A percentile compares a stretch with the other conserved stretches of the same genome.
Conservation (phyloP, 352 stramenopile species). For the Phytophthora kernoviae region DNA sequence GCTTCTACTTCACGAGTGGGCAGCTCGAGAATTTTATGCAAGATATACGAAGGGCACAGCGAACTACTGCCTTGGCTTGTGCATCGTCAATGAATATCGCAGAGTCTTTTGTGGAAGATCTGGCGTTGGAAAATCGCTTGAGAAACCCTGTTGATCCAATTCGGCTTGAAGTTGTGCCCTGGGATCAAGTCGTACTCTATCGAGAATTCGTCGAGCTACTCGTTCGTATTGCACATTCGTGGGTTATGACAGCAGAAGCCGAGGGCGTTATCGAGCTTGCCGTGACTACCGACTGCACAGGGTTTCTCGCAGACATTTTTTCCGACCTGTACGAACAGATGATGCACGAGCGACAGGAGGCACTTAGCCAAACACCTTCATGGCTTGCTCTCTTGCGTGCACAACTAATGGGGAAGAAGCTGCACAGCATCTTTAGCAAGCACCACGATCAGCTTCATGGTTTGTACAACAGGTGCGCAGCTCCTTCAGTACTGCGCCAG, state of each 20-base stretch:
- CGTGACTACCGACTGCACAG: conserved; percentile 7
- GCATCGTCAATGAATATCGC: conserved; percentile 18
- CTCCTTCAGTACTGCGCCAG: conserved; percentile 14
- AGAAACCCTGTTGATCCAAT: conserved; percentile 23
- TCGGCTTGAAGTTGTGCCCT: conserved; percentile 37
- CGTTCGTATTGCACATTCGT: conserved; percentile 51
- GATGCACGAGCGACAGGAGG: conserved; percentile 32
- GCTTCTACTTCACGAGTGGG: conserved; percentile 42
- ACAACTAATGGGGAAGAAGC: conserved; percentile 46
- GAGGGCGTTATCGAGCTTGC: conserved; percentile 16
- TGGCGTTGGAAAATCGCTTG: conserved; percentile 26
- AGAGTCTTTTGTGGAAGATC: conserved; percentile 14
- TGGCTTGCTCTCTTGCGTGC: conserved; percentile 30
- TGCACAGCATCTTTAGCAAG: conserved; percentile 48
- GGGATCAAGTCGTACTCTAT: conserved; percentile 50
- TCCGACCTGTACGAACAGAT: conserved; percentile 51
- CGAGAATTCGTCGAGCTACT: conserved; percentile 75
- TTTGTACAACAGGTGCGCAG: conserved; percentile 35
- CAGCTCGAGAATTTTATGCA: conserved; percentile 47
- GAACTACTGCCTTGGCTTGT: conserved; percentile 26
- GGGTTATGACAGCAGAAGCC: conserved; percentile 20
- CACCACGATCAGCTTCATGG: conserved; percentile 39
- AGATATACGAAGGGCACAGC: conserved; percentile 43
- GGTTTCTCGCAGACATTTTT: conserved; percentile 46
- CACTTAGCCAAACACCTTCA: conserved; percentile 14